Conservation (phyloP, 2,329 filamentous ascomycete species). For the Fusarium concolor region DNA sequence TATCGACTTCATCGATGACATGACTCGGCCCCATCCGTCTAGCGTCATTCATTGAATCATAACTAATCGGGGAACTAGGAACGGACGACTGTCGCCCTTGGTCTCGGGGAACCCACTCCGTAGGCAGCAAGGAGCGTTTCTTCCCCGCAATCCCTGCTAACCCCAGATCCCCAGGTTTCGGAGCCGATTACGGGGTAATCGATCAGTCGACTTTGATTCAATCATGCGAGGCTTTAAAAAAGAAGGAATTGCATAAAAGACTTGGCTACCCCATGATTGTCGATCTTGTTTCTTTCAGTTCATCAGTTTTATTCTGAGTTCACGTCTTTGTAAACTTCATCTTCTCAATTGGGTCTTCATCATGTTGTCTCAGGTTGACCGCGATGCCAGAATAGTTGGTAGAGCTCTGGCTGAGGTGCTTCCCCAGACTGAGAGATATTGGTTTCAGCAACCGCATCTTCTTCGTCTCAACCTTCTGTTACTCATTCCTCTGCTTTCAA, state of each 20-base stretch:
- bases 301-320: neutral
- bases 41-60: neutral
- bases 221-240: neutral
- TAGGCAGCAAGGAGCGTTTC: neutral
- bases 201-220: neutral
- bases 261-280: neutral
- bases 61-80: neutral
- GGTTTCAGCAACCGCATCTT: conserved; percentile 58
- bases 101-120: conserved; percentile 7
- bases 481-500: conserved; percentile 56
- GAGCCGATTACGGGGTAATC: neutral
- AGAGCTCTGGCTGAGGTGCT: conserved; percentile 49
- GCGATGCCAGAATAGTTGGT: conserved; percentile 46
- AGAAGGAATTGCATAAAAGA: neutral
- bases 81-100: conserved; percentile 5
- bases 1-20: neutral
- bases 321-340: too few species aligned
- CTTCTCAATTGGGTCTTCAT: conserved; percentile 3
- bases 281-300: neutral
- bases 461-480: conserved; percentile 58
- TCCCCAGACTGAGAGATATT: conserved; percentile 54
- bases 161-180: neutral
- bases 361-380: conserved; percentile 38
- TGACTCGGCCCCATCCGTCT: neutral
- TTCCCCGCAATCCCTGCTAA: neutral